Evolutionary conservation across 371 early-diverging fungal genomes (phyloP).

Genomic region (Coemansia sp.): DNA sequence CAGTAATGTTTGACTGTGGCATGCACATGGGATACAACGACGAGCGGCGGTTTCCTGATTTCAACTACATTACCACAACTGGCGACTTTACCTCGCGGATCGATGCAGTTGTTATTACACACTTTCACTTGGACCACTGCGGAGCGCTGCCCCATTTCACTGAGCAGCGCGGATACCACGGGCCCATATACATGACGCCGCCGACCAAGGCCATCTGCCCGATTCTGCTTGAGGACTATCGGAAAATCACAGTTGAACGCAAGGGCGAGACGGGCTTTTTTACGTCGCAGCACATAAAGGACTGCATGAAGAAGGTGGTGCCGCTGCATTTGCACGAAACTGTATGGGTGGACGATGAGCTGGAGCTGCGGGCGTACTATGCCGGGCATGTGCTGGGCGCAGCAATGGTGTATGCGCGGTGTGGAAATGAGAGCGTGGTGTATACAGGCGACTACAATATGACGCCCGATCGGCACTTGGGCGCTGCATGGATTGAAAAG

Average conservation of each 20-base stretch:
- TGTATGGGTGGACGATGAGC: slow-evolving; percentile 74
- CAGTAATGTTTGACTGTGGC: slow-evolving; percentile 98
- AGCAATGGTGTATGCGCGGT: slow-evolving; percentile 85
- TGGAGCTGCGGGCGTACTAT: slow-evolving; percentile 90
- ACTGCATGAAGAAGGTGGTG: slow-evolving; percentile 88
- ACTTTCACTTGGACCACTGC: slow-evolving; percentile 98
- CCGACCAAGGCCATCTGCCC: slow-evolving; percentile 96
- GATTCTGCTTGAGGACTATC: slow-evolving; percentile 88
- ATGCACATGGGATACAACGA: slow-evolving; percentile 99
- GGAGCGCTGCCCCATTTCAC: slow-evolving; percentile 96
- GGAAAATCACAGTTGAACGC: slow-evolving; percentile 82
- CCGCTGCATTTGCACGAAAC: slow-evolving; percentile 89
- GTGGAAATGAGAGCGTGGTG: slow-evolving; percentile 78
- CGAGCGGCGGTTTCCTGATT: slow-evolving; percentile 96
- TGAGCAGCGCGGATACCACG: slow-evolving; percentile 91
- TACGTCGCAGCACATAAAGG: slow-evolving; percentile 77
- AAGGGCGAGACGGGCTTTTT: slow-evolving; percentile 88
- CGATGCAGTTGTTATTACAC: slow-evolving; percentile 91
- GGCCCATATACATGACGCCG: slow-evolving; percentile 95
- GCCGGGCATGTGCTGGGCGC: slow-evolving; percentile 99
- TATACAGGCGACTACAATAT: slow-evolving; percentile 99
- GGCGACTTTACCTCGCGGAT: slow-evolving; percentile 81
- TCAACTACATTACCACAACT: slow-evolving; percentile 81
- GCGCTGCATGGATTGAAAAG: slow-evolving; percentile 91
- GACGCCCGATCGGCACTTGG: slow-evolving; percentile 95